Base-by-base conservation (phyloP, 306 rosid species). In the Gleditsia sinensis region DNA sequence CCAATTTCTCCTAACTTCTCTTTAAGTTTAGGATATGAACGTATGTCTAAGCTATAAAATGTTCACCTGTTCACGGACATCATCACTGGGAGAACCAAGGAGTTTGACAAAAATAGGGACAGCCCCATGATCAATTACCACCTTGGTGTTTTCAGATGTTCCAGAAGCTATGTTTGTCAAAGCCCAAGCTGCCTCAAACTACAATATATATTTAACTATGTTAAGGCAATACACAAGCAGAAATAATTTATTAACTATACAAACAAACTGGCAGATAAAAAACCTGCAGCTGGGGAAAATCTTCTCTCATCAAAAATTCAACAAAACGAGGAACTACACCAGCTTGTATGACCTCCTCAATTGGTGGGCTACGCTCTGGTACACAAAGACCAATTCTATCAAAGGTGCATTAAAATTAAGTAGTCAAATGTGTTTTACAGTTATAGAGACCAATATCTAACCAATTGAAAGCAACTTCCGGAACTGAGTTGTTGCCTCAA, bases 161-260 rank as follows among this genome's bases (percentile, higher is more conserved):
- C 98, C 98, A 51, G 97, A 93, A 32, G 97, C 98, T 69, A 93
- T 93, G 75, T 93, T 93, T 37, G 97, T 93, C 71, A 95, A 85
- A 75, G 99, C 99, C 98, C 99, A 95, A 46, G 99, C 98, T 14
- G 99, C 98, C 79, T 95, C 99, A 77, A 95, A 95, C 99, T 92
- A 81, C 79, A 88, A 5, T 48, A 76, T 60, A 9, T 55, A 56
- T 50, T 28, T 36, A 3, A 59, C 16, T 54, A 79, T 42, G 21
- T 64, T 46, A 69, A 32, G 65, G 69, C 20, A 45, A 64, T 13
- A 53, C 20, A 56, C 34, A 58, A 25, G 3, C 36, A 43, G 11
- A 55, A 48, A 33, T 13, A 32, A 62, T 28, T 71, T 33, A 17
- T 5, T 6, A 28, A 46, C 11, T 6, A 48, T 3, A 14, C 1